phyloP scores from a whole-genome alignment of 2,329 filamentous ascomycete genomes.

The Pseudocercospora fuligena region DNA sequence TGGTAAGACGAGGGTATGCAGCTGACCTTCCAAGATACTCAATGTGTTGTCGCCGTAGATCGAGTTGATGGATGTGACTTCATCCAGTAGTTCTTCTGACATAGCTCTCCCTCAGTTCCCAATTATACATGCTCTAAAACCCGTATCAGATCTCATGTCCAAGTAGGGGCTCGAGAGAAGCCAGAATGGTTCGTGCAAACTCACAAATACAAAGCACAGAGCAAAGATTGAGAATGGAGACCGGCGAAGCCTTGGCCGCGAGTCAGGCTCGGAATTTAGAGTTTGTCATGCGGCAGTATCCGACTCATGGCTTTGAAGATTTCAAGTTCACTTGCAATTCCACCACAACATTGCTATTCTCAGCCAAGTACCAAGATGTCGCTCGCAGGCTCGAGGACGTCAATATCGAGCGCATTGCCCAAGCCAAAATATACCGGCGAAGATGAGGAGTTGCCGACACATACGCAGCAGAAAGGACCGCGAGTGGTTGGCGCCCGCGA shows the following conservation, averaged over 20 bases:
- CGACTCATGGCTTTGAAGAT: slow-evolving; percentile 15
- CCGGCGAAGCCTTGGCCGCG: not conserved
- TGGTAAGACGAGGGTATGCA: slow-evolving; percentile 71
- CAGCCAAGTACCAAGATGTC: slow-evolving; percentile 23
- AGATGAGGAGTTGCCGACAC: slow-evolving; percentile 76
- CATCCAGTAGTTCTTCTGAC: slow-evolving; percentile 63
- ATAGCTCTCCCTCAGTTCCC: not conserved
- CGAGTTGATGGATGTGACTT: slow-evolving; percentile 80
- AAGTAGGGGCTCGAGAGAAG: not conserved
- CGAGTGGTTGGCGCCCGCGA: slow-evolving; percentile 80
- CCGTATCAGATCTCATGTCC: not conserved
- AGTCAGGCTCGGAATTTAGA: not conserved
- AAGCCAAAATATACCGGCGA: slow-evolving; percentile 91
- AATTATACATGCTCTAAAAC: not conserved
- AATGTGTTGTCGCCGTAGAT: slow-evolving; percentile 77
- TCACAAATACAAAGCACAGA: not conserved
- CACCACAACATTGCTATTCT: slow-evolving; percentile 3
- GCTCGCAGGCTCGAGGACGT: slow-evolving; percentile 43
- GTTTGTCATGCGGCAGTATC: not conserved
- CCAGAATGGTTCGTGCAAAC: not conserved
- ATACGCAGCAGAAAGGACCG: slow-evolving; percentile 76
- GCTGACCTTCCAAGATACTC: slow-evolving; percentile 15
- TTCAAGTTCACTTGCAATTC: not conserved
- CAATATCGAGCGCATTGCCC: slow-evolving; percentile 79
- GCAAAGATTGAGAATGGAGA: not conserved